Evolutionary conservation across 257 asterid genomes (phyloP).

Genomic region (Solanum ossicruentum): DNA sequence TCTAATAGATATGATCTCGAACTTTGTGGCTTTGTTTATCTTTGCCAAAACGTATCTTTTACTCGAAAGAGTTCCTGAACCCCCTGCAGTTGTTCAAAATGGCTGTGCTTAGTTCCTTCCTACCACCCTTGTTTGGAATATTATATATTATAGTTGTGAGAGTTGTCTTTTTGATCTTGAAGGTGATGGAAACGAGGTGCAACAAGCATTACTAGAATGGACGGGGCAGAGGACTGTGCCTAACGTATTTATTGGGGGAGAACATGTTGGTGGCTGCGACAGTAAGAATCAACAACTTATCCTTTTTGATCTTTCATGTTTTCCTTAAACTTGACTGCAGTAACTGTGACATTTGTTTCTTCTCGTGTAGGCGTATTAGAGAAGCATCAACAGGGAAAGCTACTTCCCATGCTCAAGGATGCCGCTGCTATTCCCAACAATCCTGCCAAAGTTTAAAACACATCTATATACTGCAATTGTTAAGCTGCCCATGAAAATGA

Average conservation of each 20-base stretch:
- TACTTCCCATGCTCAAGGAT: slow-evolving; percentile 46
- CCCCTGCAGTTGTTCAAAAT: neutral
- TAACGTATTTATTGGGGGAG: slow-evolving; percentile 61
- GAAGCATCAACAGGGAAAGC: slow-evolving; percentile 47
- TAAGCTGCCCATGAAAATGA: neutral
- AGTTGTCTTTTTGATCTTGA: neutral
- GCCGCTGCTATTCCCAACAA: slow-evolving; percentile 45
- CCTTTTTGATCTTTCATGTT: neutral
- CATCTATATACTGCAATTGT: neutral
- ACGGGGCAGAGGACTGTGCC: slow-evolving; percentile 81
- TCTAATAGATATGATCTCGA: neutral
- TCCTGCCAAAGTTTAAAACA: slow-evolving; percentile 11
- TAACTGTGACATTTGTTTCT: neutral
- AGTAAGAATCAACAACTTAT: slow-evolving; percentile 21
- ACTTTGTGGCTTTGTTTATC: neutral
- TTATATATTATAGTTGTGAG: neutral
- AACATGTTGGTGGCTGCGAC: slow-evolving; percentile 84
- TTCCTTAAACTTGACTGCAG: neutral
- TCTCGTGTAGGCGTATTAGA: slow-evolving; percentile 22
- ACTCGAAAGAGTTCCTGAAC: neutral
- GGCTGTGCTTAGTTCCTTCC: neutral
- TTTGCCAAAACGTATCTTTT: neutral
- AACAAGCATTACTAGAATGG: slow-evolving; percentile 67
- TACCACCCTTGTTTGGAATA: neutral
- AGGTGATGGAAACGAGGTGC: slow-evolving; percentile 66